Percentiles rank a stretch among this genome's conserved stretches.
Conservation (phyloP, 2,329 filamentous ascomycete genomes). For the Ilyonectria sp. region DNA sequence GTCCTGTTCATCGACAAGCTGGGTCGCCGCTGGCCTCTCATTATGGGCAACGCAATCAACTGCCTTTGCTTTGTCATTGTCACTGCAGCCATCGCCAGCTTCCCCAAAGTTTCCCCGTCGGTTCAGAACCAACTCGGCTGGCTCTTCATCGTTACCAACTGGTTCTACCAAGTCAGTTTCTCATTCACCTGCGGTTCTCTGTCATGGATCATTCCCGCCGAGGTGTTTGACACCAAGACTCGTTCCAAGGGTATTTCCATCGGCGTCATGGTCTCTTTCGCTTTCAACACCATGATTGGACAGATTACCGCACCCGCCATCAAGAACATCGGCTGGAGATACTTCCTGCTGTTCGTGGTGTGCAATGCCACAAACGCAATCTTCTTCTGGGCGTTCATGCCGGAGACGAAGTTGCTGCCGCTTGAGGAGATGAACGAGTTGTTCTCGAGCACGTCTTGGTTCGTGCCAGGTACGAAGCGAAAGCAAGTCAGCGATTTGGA, state of each 20-base stretch:
- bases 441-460: slow-evolving; percentile 55
- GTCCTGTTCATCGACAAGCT: slow-evolving; percentile 78
- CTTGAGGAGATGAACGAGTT: slow-evolving; percentile 79
- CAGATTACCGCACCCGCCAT: slow-evolving; percentile 66
- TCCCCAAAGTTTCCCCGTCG: slow-evolving; percentile 18
- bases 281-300: slow-evolving; percentile 82
- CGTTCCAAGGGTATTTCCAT: slow-evolving; percentile 81
- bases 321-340: slow-evolving; percentile 58
- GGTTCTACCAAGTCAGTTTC: slow-evolving; percentile 84
- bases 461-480: neutral
- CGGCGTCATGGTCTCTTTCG: slow-evolving; percentile 79
- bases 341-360: slow-evolving; percentile 58
- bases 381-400: slow-evolving; percentile 76
- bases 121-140: slow-evolving; percentile 59
- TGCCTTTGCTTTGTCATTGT: slow-evolving; percentile 65
- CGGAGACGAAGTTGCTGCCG: slow-evolving; percentile 75
- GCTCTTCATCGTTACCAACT: slow-evolving; percentile 80
- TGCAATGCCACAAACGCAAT: slow-evolving; percentile 50
- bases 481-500: slow-evolving; percentile 17
- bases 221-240: slow-evolving; percentile 83
- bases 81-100: slow-evolving; percentile 33
- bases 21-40: slow-evolving; percentile 80
- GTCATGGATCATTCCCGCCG: slow-evolving; percentile 72
- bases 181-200: slow-evolving; percentile 78
- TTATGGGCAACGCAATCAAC: slow-evolving; percentile 79